phyloP scores from a whole-genome alignment of 176 grass and related monocot genomes.

The Thalia dealbata region DNA sequence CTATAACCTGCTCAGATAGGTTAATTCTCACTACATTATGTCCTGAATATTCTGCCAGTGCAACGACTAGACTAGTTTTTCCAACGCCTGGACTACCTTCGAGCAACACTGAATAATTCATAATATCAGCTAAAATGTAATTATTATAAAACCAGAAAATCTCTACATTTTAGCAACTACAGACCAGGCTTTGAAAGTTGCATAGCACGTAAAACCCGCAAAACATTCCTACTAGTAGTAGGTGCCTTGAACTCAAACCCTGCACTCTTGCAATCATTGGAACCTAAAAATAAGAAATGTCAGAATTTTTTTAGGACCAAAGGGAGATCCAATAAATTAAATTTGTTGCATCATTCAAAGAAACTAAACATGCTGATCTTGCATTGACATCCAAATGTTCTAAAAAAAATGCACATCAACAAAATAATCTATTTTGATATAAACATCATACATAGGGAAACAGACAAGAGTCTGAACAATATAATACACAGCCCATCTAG shows the following conservation, averaged over 20 bases:
- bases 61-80: slow-evolving; percentile 85
- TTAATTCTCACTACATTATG: slow-evolving; percentile 84
- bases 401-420: too few relatives aligned
- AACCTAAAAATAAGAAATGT: slow-evolving; percentile 16
- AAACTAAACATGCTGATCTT: not conserved
- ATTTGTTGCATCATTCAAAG: not conserved
- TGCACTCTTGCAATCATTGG: slow-evolving; percentile 37
- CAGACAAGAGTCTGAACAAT: too few relatives aligned
- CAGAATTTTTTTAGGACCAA: too few relatives aligned
- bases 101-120: slow-evolving; percentile 42
- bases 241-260: slow-evolving; percentile 63
- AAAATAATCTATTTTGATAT: too few relatives aligned
- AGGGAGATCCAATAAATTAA: too few relatives aligned
- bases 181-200: slow-evolving; percentile 70
- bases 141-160: not conserved
- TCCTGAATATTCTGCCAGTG: slow-evolving; percentile 65
- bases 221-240: slow-evolving; percentile 75
- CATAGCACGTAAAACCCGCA: slow-evolving; percentile 79
- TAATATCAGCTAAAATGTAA: not conserved
- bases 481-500: too few relatives aligned
- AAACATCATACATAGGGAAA: too few relatives aligned
- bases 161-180: not conserved
- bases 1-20: slow-evolving; percentile 64
- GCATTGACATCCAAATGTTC: too few relatives aligned
- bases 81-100: slow-evolving; percentile 98